These are phyloP conservation scores for Xerocomus potaroensis DNA, from an alignment of 768 basidiomycete species.

Conservation along the genomic window DNA sequence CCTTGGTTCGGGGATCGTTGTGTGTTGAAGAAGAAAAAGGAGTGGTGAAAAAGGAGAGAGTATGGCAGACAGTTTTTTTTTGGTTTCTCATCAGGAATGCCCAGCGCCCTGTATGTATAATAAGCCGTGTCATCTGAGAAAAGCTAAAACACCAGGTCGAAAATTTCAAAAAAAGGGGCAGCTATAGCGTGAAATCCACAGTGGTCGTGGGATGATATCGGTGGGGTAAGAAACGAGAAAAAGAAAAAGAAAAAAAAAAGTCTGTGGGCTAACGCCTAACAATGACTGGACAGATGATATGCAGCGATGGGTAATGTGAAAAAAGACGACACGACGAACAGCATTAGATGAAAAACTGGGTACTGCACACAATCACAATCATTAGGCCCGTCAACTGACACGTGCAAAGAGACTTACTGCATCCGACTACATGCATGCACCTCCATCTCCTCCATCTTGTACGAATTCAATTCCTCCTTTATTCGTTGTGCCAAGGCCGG, in stretches of 20 bases:
- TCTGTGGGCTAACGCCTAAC: constrained; percentile 30
- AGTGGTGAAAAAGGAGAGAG: not conserved
- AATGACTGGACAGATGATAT: constrained; percentile 25
- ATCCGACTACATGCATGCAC: constrained; percentile 91
- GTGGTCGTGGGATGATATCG: constrained; percentile 19
- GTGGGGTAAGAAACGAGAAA: constrained; percentile 1
- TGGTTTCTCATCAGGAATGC: constrained; percentile 29
- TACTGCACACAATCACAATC: constrained; percentile 42
- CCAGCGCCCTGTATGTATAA: constrained; percentile 26
- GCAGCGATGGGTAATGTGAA: constrained; percentile 22
- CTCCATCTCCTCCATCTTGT: constrained; percentile 99
- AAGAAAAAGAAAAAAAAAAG: constrained; percentile 1
- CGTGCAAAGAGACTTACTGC: constrained; percentile 58
- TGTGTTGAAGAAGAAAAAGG: not conserved
- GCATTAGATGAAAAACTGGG: constrained; percentile 81
- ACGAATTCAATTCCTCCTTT: constrained; percentile 97
- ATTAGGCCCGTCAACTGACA: not conserved
- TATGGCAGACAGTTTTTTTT: constrained; percentile 16
- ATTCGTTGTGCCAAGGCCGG: constrained; percentile 93
- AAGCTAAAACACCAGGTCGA: constrained; percentile 24
- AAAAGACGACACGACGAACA: constrained; percentile 18
- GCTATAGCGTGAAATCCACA: constrained; percentile 20
- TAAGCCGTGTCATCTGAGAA: constrained; percentile 18
- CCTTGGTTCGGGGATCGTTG: too few relatives aligned
- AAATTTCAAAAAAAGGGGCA: constrained; percentile 12